Percentiles rank a stretch among this genome's conserved stretches.
Conservation (phyloP, 108 stramenopile genomes). For the Nitzschia sp. region DNA sequence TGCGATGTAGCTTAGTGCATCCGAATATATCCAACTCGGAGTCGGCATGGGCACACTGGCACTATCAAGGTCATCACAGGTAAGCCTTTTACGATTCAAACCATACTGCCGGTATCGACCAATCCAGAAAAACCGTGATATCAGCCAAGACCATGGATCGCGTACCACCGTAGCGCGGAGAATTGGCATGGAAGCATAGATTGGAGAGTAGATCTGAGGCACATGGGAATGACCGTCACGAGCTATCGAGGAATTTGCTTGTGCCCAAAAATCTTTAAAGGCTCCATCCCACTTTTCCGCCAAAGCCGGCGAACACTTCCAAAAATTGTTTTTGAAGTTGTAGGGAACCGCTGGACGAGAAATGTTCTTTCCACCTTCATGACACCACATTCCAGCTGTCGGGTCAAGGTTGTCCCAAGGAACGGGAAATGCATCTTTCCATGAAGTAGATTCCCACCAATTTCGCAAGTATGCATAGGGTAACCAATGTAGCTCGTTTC, state of each 20-base stretch:
- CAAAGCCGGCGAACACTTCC: conserved; percentile 1
- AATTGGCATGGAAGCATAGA: conserved; percentile 44
- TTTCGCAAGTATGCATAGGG: conserved; percentile 28
- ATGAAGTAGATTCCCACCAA: conserved; percentile 31
- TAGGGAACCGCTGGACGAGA: not conserved
- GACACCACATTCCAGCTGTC: not conserved
- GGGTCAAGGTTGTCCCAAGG: not conserved
- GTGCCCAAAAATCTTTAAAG: conserved; percentile 7
- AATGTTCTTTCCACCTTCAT: not conserved
- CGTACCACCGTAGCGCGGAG: conserved; percentile 42
- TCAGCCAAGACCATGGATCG: conserved; percentile 45
- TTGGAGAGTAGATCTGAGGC: conserved; percentile 21
- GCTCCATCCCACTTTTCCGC: not conserved
- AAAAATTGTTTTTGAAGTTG: not conserved
- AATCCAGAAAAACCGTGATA: conserved; percentile 49
- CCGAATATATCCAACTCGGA: conserved; percentile 19
- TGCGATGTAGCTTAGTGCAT: conserved; percentile 23
- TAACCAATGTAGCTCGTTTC: conserved; percentile 50
- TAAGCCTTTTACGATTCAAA: not conserved
- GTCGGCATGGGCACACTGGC: not conserved
- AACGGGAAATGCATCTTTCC: not conserved
- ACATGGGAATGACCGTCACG: not conserved
- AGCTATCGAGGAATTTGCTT: too few relatives aligned
- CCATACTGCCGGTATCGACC: not conserved
- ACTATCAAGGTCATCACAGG: conserved; percentile 15